Evolutionary conservation across 163 green algal genomes (phyloP), one percentile per base, ranked within the genome.

Genomic region (Prototheca stagnorum): DNA sequence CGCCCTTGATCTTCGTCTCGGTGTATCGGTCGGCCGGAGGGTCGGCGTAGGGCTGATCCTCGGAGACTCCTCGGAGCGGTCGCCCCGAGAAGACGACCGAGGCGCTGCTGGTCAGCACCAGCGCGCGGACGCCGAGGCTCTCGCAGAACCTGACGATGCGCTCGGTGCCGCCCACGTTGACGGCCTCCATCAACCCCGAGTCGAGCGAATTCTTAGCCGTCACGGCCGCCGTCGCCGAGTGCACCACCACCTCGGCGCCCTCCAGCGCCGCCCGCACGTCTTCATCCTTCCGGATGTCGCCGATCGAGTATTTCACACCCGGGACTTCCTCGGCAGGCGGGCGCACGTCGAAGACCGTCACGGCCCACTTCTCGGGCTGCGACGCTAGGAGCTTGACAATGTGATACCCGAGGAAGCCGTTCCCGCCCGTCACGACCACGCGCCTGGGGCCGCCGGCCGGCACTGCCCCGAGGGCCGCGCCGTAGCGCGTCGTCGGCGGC

Each of bases 11-110:
- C 65, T 93, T 93, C 42, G 82, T 93, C 25, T 67, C 35, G 3
- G 84, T 90, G 69, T 95, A 95, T 61, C 79, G 85, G 56, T 95
- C 85, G 44, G 91, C 69, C 40, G 79, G 78, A 15, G 59, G 59
- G 24, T 42, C 12, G 1, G 81, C 79, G 46, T 94, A 94, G 2
- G 74, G 65, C 17, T 44, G 40, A 14, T 39, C 39, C 64, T 94
- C 84, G 47, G 84, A 64, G 0, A 74, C 80, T 21, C 56, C 51
- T 4, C 74, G 24, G 39, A 93, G 64, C 39, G 75, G 51, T 17
- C 44, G 49, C 16, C 85, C 85, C 16, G 92, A 74, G 58, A 94
- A 95, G 9, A 92, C 85, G 1, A 94, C 85, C 24, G 73, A 87
- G 15, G 85, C 80, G 2, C 67, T 82, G 62, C 62, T 81, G 44